These are phyloP conservation scores for Psidium guajava DNA, from an alignment of 345 rosid species.

Conservation along the genomic window DNA sequence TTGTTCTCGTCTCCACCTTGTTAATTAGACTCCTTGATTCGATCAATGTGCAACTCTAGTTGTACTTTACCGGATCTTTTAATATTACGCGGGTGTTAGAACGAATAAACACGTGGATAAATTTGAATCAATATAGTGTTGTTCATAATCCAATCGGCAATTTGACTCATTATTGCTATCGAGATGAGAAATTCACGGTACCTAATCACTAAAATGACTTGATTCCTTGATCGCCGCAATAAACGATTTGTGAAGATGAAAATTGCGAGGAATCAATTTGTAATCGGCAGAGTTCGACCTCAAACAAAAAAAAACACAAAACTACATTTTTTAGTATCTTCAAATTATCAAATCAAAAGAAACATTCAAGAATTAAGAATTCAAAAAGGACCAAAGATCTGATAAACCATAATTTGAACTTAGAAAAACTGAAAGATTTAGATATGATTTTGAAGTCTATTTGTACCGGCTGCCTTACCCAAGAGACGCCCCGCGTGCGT, in stretches of 20 bases:
- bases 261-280: background rate
- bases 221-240: rapidly evolving
- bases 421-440: background rate
- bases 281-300: rapidly evolving
- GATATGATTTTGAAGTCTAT: background rate
- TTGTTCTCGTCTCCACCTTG: background rate
- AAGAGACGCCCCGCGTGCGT: too few relatives aligned
- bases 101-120: background rate
- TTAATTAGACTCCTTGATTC: background rate
- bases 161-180: background rate
- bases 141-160: rapidly evolving
- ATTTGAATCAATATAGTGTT: rapidly evolving
- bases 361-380: background rate
- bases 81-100: rapidly evolving
- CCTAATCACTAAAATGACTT: background rate
- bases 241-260: rapidly evolving
- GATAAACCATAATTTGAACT: background rate
- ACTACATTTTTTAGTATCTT: background rate
- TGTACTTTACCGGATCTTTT: rapidly evolving
- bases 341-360: rapidly evolving
- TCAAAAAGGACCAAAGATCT: background rate
- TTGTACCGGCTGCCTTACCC: too few relatives aligned
- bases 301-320: background rate
- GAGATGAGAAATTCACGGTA: rapidly evolving
- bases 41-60: background rate